Conservation (phyloP, 768 basidiomycete species). For the Lactarius quietus region DNA sequence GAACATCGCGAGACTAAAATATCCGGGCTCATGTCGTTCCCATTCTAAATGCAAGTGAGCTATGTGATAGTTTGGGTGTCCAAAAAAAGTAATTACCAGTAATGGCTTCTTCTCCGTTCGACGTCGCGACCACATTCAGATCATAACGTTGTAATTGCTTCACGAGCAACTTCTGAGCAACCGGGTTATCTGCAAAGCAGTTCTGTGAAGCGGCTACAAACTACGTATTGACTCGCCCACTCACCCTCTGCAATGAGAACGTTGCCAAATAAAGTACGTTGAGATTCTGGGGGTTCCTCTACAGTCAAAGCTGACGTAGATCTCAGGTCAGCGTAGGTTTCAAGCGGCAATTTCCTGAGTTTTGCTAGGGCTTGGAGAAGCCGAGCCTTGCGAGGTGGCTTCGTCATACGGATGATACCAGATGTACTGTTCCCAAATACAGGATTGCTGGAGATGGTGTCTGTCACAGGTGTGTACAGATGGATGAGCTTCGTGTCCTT, state of each 20-base stretch:
- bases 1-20: conserved; percentile 66
- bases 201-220: neutral
- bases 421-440: conserved; percentile 50
- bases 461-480: conserved; percentile 68
- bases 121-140: conserved; percentile 57
- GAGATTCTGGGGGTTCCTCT: conserved; percentile 46
- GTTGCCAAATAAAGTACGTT: conserved; percentile 59
- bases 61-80: neutral
- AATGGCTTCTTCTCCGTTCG: conserved; percentile 66
- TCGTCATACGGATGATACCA: conserved; percentile 64
- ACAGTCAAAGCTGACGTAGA: conserved; percentile 41
- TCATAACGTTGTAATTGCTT: conserved; percentile 63
- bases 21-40: conserved; percentile 63
- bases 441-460: conserved; percentile 45
- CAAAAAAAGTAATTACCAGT: conserved; percentile 38
- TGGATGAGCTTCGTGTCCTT: conserved; percentile 63
- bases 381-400: conserved; percentile 60
- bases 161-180: conserved; percentile 62
- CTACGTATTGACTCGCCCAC: conserved; percentile 4
- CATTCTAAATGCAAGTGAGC: conserved; percentile 44
- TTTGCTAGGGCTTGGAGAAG: conserved; percentile 59
- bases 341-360: conserved; percentile 51
- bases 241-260: conserved; percentile 71
- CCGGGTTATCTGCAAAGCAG: conserved; percentile 54
- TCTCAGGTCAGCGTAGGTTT: conserved; percentile 38